A percentile compares a stretch with the other conserved stretches of the same genome.
Conservation (phyloP, 2,329 filamentous ascomycete species). For the Parastagonospora avenae region DNA sequence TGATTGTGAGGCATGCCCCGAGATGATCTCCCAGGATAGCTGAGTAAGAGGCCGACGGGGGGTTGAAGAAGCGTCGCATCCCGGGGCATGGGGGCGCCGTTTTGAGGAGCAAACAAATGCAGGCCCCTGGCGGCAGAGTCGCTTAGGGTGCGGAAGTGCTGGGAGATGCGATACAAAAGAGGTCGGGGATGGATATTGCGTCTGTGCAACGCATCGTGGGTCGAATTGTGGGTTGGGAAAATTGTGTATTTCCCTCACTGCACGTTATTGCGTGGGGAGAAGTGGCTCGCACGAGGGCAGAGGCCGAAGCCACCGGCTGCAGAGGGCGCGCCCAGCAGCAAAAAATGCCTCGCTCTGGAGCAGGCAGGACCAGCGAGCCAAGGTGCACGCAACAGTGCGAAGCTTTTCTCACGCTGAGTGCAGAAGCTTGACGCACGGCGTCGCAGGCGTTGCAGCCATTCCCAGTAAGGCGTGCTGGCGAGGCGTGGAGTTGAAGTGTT, state of each 20-base stretch:
- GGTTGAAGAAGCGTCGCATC: conserved; percentile 16
- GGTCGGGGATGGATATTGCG: not conserved
- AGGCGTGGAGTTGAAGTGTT: not conserved
- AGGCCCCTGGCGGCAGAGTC: conserved; percentile 1
- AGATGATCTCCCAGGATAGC: conserved; percentile 15
- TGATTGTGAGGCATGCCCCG: conserved; percentile 17
- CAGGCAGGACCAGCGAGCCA: not conserved
- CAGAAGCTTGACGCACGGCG: conserved; percentile 23
- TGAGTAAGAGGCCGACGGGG: conserved; percentile 12
- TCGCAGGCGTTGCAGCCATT: conserved; percentile 1
- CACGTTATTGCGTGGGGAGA: conserved; percentile 12
- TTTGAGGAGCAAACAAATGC: conserved; percentile 4
- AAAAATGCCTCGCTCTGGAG: conserved; percentile 17
- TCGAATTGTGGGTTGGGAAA: conserved; percentile 15
- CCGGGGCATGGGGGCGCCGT: conserved; percentile 17
- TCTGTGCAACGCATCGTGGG: conserved; percentile 12
- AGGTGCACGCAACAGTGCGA: conserved; percentile 14
- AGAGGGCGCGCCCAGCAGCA: conserved; percentile 1
- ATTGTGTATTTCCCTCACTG: conserved; percentile 17
- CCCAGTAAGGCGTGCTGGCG: not conserved
- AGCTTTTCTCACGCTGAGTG: conserved; percentile 20
- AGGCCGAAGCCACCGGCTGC: not conserved
- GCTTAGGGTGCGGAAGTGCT: conserved; percentile 4
- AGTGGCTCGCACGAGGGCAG: conserved; percentile 3
- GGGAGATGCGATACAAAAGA: conserved; percentile 5